These are phyloP conservation scores for Suillus occidentalis DNA, from an alignment of 768 basidiomycete genomes.

Conservation along the genomic window DNA sequence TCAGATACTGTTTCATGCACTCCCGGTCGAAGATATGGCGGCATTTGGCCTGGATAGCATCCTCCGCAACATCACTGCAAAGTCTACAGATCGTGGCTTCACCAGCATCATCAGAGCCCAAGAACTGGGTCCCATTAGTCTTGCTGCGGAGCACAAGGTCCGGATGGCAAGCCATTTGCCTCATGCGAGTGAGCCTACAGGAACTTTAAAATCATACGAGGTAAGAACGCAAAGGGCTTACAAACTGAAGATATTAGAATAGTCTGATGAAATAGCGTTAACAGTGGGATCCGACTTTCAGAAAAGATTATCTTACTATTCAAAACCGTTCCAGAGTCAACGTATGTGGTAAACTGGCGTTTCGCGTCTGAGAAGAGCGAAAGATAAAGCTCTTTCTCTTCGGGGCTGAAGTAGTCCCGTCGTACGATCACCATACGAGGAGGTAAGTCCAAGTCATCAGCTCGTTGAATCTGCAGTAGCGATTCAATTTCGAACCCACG, in stretches of 20 bases:
- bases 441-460: conserved; percentile 94
- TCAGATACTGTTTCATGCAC: conserved; percentile 92
- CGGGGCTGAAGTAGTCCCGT: conserved; percentile 90
- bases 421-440: conserved; percentile 89
- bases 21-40: conserved; percentile 94
- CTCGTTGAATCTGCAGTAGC: conserved; percentile 72
- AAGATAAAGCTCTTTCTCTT: conserved; percentile 93
- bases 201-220: conserved; percentile 15
- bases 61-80: conserved; percentile 97
- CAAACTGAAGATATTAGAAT: conserved; percentile 87
- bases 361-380: conserved; percentile 92
- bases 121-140: conserved; percentile 65
- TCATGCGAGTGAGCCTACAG: conserved; percentile 86
- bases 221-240: conserved; percentile 32
- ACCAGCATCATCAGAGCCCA: conserved; percentile 50
- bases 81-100: conserved; percentile 89
- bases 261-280: conserved; percentile 47
- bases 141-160: conserved; percentile 91
- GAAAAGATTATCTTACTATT: conserved; percentile 65
- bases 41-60: conserved; percentile 93
- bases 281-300: conserved; percentile 1
- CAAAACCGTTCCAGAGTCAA: conserved; percentile 85
- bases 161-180: conserved; percentile 94
- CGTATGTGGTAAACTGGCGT: conserved; percentile 87
- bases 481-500: not conserved